These are phyloP conservation scores for Silene latifolia DNA, from an alignment of 148 eudicot species.

Conservation along the genomic window DNA sequence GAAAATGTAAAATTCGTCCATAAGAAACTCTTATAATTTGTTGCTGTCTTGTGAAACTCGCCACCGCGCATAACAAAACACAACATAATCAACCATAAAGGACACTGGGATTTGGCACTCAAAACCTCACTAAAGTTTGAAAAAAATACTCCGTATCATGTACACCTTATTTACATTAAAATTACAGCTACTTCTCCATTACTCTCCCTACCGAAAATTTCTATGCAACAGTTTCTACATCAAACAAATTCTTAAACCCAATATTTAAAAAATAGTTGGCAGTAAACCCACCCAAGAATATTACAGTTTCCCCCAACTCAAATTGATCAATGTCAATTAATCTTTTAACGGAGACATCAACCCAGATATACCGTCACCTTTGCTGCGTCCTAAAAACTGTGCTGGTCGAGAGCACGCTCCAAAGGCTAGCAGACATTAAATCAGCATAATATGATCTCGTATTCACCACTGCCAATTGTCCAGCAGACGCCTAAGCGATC, in stretches of 20 bases:
- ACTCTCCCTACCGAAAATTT: not conserved
- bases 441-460: slow-evolving; percentile 14
- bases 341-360: slow-evolving; percentile 33
- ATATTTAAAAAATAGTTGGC: not conserved
- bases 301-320: slow-evolving; percentile 29
- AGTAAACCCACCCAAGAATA: slow-evolving; percentile 24
- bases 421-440: slow-evolving; percentile 20
- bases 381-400: slow-evolving; percentile 25
- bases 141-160: not conserved
- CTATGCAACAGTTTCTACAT: not conserved
- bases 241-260: not conserved
- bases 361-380: slow-evolving; percentile 17
- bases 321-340: slow-evolving; percentile 18
- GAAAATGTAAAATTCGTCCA: too few relatives aligned
- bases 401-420: slow-evolving; percentile 29
- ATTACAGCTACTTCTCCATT: not conserved
- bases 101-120: not conserved
- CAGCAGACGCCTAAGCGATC: slow-evolving; percentile 5
- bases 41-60: too few relatives aligned
- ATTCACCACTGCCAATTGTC: slow-evolving; percentile 18
- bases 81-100: not conserved
- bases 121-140: not conserved
- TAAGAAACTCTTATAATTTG: too few relatives aligned
- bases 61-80: too few relatives aligned
- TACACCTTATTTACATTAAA: not conserved